Conservation (phyloP, 306 rosid species). For the Astragalus membranaceus region DNA sequence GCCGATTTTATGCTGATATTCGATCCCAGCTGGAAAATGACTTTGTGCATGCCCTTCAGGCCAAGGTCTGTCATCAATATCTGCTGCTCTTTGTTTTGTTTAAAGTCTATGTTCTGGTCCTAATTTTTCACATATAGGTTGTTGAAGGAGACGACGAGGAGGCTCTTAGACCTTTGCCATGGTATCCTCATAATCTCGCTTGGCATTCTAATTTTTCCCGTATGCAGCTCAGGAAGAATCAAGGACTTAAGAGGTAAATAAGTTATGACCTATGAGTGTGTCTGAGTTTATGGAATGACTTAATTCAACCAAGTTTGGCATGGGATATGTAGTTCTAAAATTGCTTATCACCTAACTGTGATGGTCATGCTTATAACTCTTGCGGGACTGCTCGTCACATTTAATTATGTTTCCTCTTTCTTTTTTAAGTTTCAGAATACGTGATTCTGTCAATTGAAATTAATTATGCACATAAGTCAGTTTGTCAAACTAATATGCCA, state of each 20-base stretch:
- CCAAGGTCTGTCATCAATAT: constrained; percentile 40
- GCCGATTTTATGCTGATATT: constrained; percentile 64
- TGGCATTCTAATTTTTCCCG: constrained; percentile 95
- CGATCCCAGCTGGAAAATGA: constrained; percentile 69
- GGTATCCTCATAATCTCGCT: constrained; percentile 91
- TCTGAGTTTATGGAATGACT: background rate
- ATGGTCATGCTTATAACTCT: background rate
- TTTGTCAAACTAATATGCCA: constrained; percentile 1
- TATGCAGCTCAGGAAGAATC: constrained; percentile 93
- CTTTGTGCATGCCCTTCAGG: constrained; percentile 61
- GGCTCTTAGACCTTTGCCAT: constrained; percentile 74
- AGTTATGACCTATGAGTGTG: constrained; percentile 6
- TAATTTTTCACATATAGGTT: constrained; percentile 38
- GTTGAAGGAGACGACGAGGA: constrained; percentile 48
- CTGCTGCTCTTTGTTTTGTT: background rate
- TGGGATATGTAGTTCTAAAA: background rate
- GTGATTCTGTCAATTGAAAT: background rate
- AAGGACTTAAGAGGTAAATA: constrained; percentile 70
- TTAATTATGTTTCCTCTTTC: background rate
- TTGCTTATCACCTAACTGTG: background rate
- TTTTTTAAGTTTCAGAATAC: background rate
- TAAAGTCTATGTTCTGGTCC: background rate
- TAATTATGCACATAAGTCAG: background rate
- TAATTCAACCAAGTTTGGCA: background rate
- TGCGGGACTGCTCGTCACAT: background rate